Evolutionary conservation across 2,329 filamentous ascomycete genomes (phyloP).

Genomic region (Fusarium sp.): DNA sequence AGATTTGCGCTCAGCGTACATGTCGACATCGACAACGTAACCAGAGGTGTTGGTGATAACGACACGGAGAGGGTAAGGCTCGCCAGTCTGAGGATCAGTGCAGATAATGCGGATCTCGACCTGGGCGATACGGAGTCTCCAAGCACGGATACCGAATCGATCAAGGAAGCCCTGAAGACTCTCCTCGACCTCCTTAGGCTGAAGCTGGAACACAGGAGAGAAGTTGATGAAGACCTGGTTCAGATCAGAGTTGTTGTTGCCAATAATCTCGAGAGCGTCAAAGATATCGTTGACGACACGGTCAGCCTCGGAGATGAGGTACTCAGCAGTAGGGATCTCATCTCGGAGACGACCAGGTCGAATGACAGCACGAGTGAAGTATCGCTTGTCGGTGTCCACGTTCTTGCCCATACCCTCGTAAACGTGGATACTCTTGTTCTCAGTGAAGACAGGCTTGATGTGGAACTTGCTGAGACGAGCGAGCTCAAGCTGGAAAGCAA

Average conservation of each 20-base stretch:
- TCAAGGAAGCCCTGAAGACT: constrained; percentile 95
- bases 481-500: constrained; percentile 98
- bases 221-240: constrained; percentile 99
- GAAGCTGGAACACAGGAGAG: constrained; percentile 92
- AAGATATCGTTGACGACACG: constrained; percentile 97
- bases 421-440: constrained; percentile 99
- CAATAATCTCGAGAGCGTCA: constrained; percentile 96
- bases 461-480: constrained; percentile 94
- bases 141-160: constrained; percentile 92
- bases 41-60: constrained; percentile 98
- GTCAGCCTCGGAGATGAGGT: constrained; percentile 96
- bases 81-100: constrained; percentile 85
- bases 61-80: constrained; percentile 91
- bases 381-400: constrained; percentile 95
- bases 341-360: constrained; percentile 93
- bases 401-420: constrained; percentile 97
- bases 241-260: constrained; percentile 98
- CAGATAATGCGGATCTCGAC: constrained; percentile 99
- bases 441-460: constrained; percentile 97
- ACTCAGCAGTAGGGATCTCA: constrained; percentile 98
- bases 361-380: constrained; percentile 97
- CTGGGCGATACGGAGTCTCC: constrained; percentile 95
- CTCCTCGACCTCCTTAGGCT: constrained; percentile 89
- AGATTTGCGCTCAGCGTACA: constrained; percentile 97
- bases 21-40: constrained; percentile 96